phyloP scores from a whole-genome alignment of 306 rosid species.

The Biancaea sappan region DNA sequence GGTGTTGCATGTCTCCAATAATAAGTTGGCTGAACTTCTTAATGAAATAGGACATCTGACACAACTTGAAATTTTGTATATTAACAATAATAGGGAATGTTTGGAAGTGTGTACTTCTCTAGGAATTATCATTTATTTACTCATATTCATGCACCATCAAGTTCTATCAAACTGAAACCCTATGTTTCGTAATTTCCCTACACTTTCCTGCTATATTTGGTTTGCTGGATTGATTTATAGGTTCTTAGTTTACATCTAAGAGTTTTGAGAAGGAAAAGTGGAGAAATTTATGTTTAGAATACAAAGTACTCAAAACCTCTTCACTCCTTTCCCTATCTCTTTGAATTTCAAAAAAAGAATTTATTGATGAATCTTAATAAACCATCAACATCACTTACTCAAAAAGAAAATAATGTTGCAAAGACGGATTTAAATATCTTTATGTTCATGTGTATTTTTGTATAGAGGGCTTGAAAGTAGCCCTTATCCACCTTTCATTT shows the following conservation, averaged over 20 bases:
- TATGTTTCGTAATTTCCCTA: background rate
- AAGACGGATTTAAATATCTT: conserved; percentile 2
- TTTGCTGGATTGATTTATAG: conserved; percentile 14
- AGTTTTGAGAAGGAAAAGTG: conserved; percentile 13
- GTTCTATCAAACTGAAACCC: conserved; percentile 4
- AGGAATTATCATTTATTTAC: conserved; percentile 10
- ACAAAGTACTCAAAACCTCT: background rate
- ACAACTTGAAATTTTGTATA: conserved; percentile 70
- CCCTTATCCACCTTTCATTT: conserved; percentile 3
- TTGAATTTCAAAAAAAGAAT: background rate
- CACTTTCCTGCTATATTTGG: conserved; percentile 1
- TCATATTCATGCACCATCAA: conserved; percentile 5
- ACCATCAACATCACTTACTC: background rate
- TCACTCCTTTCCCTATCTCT: background rate
- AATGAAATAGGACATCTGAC: conserved; percentile 64
- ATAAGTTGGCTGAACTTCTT: conserved; percentile 72
- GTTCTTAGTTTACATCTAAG: conserved; percentile 24
- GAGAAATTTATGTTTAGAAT: background rate
- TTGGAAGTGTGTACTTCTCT: background rate
- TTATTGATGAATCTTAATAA: background rate
- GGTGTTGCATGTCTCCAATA: conserved; percentile 68
- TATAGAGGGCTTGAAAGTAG: background rate
- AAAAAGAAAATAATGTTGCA: background rate
- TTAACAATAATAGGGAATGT: conserved; percentile 74
- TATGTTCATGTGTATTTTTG: background rate